A percentile compares a stretch with the other conserved stretches of the same genome.
phyloP scores from a whole-genome alignment of 2,329 filamentous ascomycete genomes.

The Byssochlamys sp. region DNA sequence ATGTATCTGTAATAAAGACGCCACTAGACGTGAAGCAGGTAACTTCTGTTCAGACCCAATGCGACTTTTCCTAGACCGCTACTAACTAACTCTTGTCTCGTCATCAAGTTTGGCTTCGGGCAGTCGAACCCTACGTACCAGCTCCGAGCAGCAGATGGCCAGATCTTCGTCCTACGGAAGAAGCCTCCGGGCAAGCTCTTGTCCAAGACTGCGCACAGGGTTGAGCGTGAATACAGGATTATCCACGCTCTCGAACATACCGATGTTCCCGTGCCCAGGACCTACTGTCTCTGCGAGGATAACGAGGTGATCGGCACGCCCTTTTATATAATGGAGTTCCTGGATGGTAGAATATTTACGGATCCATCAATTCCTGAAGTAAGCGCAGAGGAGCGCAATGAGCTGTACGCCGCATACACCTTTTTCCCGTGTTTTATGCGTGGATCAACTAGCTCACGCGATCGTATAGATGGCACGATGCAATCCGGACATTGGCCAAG shows the following conservation, averaged over 20 bases:
- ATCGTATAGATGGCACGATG: slow-evolving; percentile 61
- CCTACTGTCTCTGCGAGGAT: slow-evolving; percentile 81
- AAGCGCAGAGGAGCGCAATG: slow-evolving; percentile 56
- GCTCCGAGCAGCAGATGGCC: slow-evolving; percentile 60
- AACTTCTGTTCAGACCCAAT: slow-evolving; percentile 13
- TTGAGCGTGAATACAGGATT: slow-evolving; percentile 89
- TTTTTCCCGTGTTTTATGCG: slow-evolving; percentile 1
- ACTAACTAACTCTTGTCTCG: not conserved
- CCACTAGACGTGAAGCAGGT: slow-evolving; percentile 88
- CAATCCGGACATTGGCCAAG: slow-evolving; percentile 70
- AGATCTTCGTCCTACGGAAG: slow-evolving; percentile 83
- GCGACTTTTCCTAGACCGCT: not conserved
- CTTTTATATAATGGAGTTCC: slow-evolving; percentile 95
- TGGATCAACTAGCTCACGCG: not conserved
- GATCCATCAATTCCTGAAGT: slow-evolving; percentile 73
- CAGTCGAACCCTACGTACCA: slow-evolving; percentile 97
- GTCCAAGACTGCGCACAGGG: slow-evolving; percentile 87
- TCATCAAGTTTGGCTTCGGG: slow-evolving; percentile 79
- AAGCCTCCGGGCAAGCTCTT: slow-evolving; percentile 92
- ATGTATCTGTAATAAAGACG: slow-evolving; percentile 74
- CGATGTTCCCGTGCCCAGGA: slow-evolving; percentile 74
- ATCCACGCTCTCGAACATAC: slow-evolving; percentile 71
- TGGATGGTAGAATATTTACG: slow-evolving; percentile 87
- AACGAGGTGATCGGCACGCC: slow-evolving; percentile 68
- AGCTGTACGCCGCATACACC: slow-evolving; percentile 46